These are phyloP conservation scores for Colletotrichum sp. DNA, from an alignment of 2,329 filamentous ascomycete species.

Conservation along the genomic window DNA sequence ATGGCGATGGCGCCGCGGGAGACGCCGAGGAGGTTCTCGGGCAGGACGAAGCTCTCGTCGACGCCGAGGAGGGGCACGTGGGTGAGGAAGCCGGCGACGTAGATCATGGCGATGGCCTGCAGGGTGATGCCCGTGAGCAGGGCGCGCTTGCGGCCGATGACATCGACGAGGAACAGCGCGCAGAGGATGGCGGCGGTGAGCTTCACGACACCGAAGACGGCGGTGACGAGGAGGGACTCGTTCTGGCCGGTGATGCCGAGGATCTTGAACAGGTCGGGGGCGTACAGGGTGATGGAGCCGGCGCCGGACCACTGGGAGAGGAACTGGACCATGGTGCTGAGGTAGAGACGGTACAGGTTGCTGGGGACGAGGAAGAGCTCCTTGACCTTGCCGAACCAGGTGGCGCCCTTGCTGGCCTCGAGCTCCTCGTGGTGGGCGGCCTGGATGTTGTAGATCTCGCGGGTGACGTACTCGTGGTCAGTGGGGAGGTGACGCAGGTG, in stretches of 20 bases:
- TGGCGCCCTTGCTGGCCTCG: slow-evolving; percentile 71
- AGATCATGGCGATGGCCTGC: slow-evolving; percentile 66
- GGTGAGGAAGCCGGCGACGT: slow-evolving; percentile 66
- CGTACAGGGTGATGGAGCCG: slow-evolving; percentile 78
- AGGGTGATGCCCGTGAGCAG: slow-evolving; percentile 65
- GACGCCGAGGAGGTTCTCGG: slow-evolving; percentile 53
- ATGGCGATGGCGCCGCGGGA: slow-evolving; percentile 74
- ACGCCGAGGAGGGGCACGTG: slow-evolving; percentile 64
- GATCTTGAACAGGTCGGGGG: slow-evolving; percentile 74
- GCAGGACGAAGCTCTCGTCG: slow-evolving; percentile 52
- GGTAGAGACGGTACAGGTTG: slow-evolving; percentile 76
- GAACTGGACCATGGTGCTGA: slow-evolving; percentile 72
- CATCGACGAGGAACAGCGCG: slow-evolving; percentile 80
- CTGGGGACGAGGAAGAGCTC: slow-evolving; percentile 71
- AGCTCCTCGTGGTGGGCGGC: slow-evolving; percentile 71
- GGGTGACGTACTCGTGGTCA: slow-evolving; percentile 65
- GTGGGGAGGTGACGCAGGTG: slow-evolving; percentile 63
- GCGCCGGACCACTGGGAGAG: slow-evolving; percentile 78
- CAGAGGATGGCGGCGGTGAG: slow-evolving; percentile 70
- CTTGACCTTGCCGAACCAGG: slow-evolving; percentile 68
- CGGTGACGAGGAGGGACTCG: slow-evolving; percentile 75
- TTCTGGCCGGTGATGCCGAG: slow-evolving; percentile 72
- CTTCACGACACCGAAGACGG: slow-evolving; percentile 79
- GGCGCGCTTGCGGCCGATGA: slow-evolving; percentile 75
- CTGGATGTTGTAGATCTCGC: slow-evolving; percentile 69